Percentiles rank a stretch among this genome's conserved stretches.
Conservation (phyloP, 2,329 filamentous ascomycete genomes). For the Arthrobotrys entomopaga region DNA sequence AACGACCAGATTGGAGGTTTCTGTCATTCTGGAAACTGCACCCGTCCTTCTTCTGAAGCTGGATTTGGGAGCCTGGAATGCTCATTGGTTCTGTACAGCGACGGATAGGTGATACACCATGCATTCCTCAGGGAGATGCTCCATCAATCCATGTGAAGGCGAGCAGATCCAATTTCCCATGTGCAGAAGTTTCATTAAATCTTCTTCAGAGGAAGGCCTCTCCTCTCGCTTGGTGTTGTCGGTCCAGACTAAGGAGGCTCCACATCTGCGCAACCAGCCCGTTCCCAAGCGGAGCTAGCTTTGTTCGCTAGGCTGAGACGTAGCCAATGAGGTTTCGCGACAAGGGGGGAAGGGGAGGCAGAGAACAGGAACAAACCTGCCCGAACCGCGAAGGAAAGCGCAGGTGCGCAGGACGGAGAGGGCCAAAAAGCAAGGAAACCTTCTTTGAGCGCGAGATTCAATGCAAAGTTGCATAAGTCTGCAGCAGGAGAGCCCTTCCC, state of each 20-base stretch:
- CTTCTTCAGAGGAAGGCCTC: too few relatives aligned
- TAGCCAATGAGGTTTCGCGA: slow-evolving; percentile 32
- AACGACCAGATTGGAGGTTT: slow-evolving; percentile 13
- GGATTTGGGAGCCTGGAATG: slow-evolving; percentile 44
- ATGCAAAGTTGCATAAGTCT: not conserved
- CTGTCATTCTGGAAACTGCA: slow-evolving; percentile 41
- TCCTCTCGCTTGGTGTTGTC: too few relatives aligned
- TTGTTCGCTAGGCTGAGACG: slow-evolving; percentile 46
- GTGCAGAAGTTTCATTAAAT: slow-evolving; percentile 16
- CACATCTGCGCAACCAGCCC: not conserved
- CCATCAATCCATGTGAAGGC: slow-evolving; percentile 39
- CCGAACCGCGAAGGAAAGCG: slow-evolving; percentile 26
- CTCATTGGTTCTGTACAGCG: slow-evolving; percentile 30
- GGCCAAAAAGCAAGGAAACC: slow-evolving; percentile 26
- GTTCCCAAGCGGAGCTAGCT: slow-evolving; percentile 1
- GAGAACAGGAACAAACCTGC: slow-evolving; percentile 36
- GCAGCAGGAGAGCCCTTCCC: too few relatives aligned
- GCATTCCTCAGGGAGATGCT: slow-evolving; percentile 44
- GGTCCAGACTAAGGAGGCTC: not conserved
- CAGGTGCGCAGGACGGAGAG: not conserved
- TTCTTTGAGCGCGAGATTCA: slow-evolving; percentile 14
- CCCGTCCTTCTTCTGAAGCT: slow-evolving; percentile 27
- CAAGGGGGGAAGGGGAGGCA: slow-evolving; percentile 10
- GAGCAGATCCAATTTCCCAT: slow-evolving; percentile 53
- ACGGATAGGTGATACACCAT: slow-evolving; percentile 14